Evolutionary conservation across 1,139 yeast genomes (phyloP), one percentile per base, ranked within the genome.

Genomic region (Kodamaea arcana): DNA sequence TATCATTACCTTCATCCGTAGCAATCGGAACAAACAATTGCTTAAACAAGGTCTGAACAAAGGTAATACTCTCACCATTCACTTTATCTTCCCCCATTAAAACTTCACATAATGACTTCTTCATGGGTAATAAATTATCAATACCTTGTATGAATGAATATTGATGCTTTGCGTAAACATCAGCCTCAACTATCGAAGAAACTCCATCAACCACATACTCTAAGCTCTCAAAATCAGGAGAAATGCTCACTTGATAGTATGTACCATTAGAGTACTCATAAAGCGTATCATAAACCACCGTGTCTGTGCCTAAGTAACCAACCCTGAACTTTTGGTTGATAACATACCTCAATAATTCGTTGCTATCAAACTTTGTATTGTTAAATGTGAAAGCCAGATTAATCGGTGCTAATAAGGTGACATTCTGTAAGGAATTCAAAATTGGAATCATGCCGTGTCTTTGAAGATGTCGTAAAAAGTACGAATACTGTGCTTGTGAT

Each of bases 371-470:
- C 29, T 32, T 39, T 27, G 34, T 43, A 27, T 37, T 20, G 4
- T 36, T 46, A 16, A 45, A 51, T 12, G 62, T 68, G 57, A 84
- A 88, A 1, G 96, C 97, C 48, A 83, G 79, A 58, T 90, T 87
- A 14, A 85, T 73, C 0, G 97, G 97, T 0, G 97, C 97, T 30
- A 87, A 56, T 14, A 90, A 60, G 0, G 97, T 87, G 34, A 82
- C 72, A 53, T 88, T 83, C 24, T 67, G 62, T 42, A 83, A 58
- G 24, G 65, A 63, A 54, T 87, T 90, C 33, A 92, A 57, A 23
- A 63, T 58, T 1, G 94, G 94, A 1, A 92, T 65, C 42, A 84
- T 60, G 10, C 83, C 94, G 30, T 71, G 66, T 33, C 73, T 62
- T 53, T 90, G 97, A 3, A 90, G 49, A 18, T 77, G 63, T 32